Percentiles rank a stretch among this genome's conserved stretches.
Evolutionary conservation across 2,329 filamentous ascomycete genomes (phyloP).

Genomic region (Xenoacremonium recifei): DNA sequence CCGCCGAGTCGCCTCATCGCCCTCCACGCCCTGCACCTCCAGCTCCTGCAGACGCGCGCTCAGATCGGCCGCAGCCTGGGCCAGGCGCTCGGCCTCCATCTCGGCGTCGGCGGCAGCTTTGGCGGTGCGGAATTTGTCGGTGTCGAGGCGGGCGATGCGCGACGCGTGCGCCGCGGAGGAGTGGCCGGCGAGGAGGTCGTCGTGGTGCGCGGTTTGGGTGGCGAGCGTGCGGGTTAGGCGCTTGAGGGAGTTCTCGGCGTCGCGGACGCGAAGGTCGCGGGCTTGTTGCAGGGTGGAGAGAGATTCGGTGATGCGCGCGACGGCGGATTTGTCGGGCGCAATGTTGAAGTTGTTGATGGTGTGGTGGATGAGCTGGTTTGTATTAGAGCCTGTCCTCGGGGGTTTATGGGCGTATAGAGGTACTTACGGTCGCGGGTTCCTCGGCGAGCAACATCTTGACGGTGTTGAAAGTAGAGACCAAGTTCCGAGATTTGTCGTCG

Average conservation of each 20-base stretch:
- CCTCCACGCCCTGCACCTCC: constrained; percentile 84
- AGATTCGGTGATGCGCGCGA: constrained; percentile 81
- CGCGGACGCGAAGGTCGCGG: constrained; percentile 73
- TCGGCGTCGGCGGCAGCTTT: constrained; percentile 87
- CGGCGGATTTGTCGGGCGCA: constrained; percentile 77
- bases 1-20: constrained; percentile 37
- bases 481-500: too few species aligned
- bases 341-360: constrained; percentile 96
- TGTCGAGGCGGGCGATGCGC: constrained; percentile 84
- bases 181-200: constrained; percentile 72
- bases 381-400: background rate
- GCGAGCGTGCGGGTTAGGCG: constrained; percentile 74
- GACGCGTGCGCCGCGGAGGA: constrained; percentile 78
- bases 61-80: constrained; percentile 73
- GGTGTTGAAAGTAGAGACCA: background rate
- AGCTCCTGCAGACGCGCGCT: constrained; percentile 75
- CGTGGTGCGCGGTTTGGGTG: constrained; percentile 72
- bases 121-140: constrained; percentile 90
- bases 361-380: constrained; percentile 75
- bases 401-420: background rate
- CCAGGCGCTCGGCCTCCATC: constrained; percentile 91
- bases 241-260: constrained; percentile 65
- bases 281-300: constrained; percentile 80
- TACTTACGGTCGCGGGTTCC: constrained; percentile 76
- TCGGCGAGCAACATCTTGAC: constrained; percentile 88